Evolutionary conservation across 148 eudicot genomes (phyloP), one percentile per base, ranked within the genome.

Genomic region (Salicornia ramosissima): DNA sequence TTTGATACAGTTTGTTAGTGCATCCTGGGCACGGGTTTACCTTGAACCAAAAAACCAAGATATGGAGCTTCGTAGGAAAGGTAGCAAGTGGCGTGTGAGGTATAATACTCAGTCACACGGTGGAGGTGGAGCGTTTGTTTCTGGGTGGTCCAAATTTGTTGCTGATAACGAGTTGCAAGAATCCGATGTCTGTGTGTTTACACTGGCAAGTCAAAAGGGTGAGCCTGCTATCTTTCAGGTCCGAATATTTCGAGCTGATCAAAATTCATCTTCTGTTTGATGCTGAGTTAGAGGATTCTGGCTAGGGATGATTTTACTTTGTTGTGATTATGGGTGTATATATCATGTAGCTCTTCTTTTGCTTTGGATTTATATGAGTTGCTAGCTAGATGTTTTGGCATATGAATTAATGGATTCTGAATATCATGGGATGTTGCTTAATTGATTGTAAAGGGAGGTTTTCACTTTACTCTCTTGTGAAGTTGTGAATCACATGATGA

Each of bases 111-210:
- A 50, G 15, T 58, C 10, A 15, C 60, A 36, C 6, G 33, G 13
- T 71, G 65, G 67, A 42, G 65, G 15, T 6, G 67, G 67, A 24
- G 30, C 31, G 25, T 19, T 77, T 22, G 42, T 61, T 42, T 21
- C 75, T 39, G 75, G 80, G 65, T 77, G 80, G 80, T 45, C 6
- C 42, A n/a, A 66, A 6, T 77, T 77, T 42, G 67, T 55, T 31
- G 3, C 10, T 33, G 75, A 77, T 30, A 77, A 77, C 55, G 28
- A 12, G 51, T 71, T 77, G 68, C 70, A 57, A 65, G 75, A 71
- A 42, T 65, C 16, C 2, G 75, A 71, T 51, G 67, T 66, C 12
- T 77, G 80, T 40, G 4, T 77, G 67, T 77, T 77, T 42, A 66
- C 39, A 33, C 71, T 58, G 12, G 47, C 29, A 24, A 51, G 62